phyloP scores from a whole-genome alignment of 2,329 filamentous ascomycete genomes.

The Penicillium griseofulvum region DNA sequence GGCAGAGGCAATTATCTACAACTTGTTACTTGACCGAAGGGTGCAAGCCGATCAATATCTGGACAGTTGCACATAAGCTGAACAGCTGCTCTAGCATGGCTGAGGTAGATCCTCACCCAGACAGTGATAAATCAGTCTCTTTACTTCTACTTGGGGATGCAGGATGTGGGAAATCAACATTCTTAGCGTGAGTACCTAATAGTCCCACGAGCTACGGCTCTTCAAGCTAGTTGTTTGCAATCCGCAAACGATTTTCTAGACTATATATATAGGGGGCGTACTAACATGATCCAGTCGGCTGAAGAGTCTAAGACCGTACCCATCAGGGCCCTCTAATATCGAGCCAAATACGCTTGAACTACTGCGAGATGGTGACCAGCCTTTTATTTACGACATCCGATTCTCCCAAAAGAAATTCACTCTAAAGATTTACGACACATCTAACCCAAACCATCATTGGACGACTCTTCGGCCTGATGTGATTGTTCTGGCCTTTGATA shows the following conservation, averaged over 20 bases:
- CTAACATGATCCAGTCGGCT: slow-evolving; percentile 14
- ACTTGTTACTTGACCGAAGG: not conserved
- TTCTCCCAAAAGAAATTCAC: slow-evolving; percentile 56
- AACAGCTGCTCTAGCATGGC: slow-evolving; percentile 5
- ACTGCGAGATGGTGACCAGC: slow-evolving; percentile 57
- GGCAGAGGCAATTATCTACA: not conserved
- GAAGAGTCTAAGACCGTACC: slow-evolving; percentile 17
- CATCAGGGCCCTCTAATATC: slow-evolving; percentile 20
- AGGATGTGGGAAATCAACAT: slow-evolving; percentile 62
- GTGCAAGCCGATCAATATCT: not conserved
- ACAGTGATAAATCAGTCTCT: slow-evolving; percentile 27
- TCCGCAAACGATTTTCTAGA: not conserved
- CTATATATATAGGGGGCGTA: not conserved
- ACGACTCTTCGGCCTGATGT: slow-evolving; percentile 54
- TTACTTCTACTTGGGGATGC: slow-evolving; percentile 59
- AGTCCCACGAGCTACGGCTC: no score
- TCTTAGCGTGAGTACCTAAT: slow-evolving; percentile 55
- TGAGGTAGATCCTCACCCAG: not conserved
- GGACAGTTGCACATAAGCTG: not conserved
- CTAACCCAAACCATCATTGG: slow-evolving; percentile 56
- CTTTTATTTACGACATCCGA: slow-evolving; percentile 58
- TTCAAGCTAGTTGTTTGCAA: not conserved
- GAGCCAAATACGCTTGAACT: slow-evolving; percentile 38
- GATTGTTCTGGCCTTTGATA: slow-evolving; percentile 59
- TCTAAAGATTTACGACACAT: slow-evolving; percentile 57